Evolutionary conservation across 2,329 filamentous ascomycete genomes (phyloP).

Genomic region (Aspergillus costaricaensis): DNA sequence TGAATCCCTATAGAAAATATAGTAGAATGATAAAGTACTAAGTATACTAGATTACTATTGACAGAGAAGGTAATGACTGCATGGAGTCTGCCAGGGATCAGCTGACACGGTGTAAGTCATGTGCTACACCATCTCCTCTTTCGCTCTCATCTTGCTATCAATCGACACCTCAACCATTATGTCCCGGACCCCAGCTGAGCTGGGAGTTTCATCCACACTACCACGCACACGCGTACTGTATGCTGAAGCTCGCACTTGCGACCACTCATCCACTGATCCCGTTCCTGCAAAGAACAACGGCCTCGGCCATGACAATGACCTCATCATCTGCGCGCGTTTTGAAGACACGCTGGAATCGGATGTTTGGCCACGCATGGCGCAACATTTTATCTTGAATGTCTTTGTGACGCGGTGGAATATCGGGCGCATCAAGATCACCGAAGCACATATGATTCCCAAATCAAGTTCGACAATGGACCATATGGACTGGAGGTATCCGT

Average conservation of each 20-base stretch:
- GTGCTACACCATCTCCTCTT: too few species aligned
- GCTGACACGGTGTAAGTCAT: too few species aligned
- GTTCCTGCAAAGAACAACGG: background rate
- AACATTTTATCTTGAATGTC: background rate
- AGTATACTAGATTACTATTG: too few species aligned
- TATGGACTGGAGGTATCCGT: background rate
- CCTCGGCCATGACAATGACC: background rate
- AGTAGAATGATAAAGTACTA: too few species aligned
- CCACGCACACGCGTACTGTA: background rate
- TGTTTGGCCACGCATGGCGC: background rate
- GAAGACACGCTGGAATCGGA: background rate
- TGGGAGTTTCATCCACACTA: too few species aligned
- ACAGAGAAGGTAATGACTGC: too few species aligned
- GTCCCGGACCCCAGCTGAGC: background rate
- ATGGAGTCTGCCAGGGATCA: too few species aligned
- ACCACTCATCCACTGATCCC: background rate
- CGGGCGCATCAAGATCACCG: constrained; percentile 6
- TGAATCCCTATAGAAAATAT: too few species aligned
- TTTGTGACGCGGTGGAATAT: background rate
- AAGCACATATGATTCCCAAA: constrained; percentile 7
- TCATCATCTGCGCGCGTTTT: background rate
- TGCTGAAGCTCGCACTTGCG: background rate
- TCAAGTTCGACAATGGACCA: constrained; percentile 9
- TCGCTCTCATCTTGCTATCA: background rate
- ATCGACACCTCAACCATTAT: constrained; percentile 12